phyloP scores from a whole-genome alignment of 2,329 filamentous ascomycete genomes.

The Stylonectria norvegica region DNA sequence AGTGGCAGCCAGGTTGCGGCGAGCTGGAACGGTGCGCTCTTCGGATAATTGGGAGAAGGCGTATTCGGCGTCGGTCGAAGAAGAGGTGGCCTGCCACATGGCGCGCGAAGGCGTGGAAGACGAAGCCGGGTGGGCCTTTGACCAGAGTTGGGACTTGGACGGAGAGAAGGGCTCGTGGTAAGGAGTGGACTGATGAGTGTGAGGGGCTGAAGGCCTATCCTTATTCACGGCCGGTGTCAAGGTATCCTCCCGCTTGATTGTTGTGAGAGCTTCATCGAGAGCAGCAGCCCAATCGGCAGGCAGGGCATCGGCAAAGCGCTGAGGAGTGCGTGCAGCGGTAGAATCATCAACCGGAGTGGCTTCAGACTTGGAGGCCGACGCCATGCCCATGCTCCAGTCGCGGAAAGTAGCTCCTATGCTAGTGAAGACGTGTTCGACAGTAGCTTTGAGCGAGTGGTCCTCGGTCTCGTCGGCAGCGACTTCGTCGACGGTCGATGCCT shows the following conservation, averaged over 20 bases:
- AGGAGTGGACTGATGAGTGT: too few relatives aligned
- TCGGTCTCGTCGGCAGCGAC: constrained; percentile 15
- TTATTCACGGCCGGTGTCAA: too few relatives aligned
- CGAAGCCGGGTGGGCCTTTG: not conserved
- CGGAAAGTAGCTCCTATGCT: too few relatives aligned
- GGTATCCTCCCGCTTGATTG: too few relatives aligned
- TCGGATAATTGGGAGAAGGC: constrained; percentile 19
- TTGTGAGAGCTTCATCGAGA: too few relatives aligned
- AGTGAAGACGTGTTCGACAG: constrained; percentile 1
- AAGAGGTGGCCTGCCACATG: constrained; percentile 20
- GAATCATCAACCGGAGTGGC: too few relatives aligned
- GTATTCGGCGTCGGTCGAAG: constrained; percentile 3
- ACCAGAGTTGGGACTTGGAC: not conserved
- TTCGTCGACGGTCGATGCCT: constrained; percentile 21
- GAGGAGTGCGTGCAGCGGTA: too few relatives aligned
- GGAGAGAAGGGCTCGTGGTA: too few relatives aligned
- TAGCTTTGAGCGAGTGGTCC: constrained; percentile 1
- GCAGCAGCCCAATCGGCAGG: too few relatives aligned
- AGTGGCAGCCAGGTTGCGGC: constrained; percentile 16
- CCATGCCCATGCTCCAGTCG: too few relatives aligned
- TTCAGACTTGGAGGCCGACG: constrained; percentile 19
- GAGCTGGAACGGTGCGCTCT: constrained; percentile 17
- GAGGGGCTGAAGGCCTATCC: too few relatives aligned
- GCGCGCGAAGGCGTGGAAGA: not conserved
- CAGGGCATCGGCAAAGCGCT: too few relatives aligned